phyloP scores from a whole-genome alignment of 345 rosid genomes.

The Pistacia atlantica region DNA sequence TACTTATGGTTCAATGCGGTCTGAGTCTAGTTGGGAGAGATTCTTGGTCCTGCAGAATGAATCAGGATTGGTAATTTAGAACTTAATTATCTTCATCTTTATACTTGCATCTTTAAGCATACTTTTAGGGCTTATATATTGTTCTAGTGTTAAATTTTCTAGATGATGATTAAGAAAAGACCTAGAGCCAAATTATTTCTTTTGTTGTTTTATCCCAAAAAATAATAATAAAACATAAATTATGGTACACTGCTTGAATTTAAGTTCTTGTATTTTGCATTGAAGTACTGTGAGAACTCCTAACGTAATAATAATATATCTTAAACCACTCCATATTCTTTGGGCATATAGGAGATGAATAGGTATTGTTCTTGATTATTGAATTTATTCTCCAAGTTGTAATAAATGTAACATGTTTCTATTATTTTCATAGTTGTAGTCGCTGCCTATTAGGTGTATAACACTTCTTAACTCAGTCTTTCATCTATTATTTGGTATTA shows the following conservation, averaged over 20 bases:
- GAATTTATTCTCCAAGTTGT: not conserved
- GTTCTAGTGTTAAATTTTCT: not conserved
- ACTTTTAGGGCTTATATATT: not conserved
- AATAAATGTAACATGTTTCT: conserved; percentile 1
- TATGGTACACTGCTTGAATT: not conserved
- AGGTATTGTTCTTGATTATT: conserved; percentile 7
- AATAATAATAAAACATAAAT: not conserved
- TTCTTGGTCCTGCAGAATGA: conserved; percentile 74
- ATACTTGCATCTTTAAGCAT: not conserved
- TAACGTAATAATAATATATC: not conserved
- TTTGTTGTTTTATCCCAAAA: not conserved
- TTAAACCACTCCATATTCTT: not conserved
- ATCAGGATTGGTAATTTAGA: conserved; percentile 68
- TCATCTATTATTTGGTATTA: not conserved
- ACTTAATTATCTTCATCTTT: conserved; percentile 17
- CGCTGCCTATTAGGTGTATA: conserved; percentile 1
- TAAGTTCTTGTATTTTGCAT: not conserved
- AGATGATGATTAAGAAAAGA: not conserved
- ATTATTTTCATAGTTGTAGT: not conserved
- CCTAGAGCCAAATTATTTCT: not conserved
- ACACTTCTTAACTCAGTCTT: not conserved
- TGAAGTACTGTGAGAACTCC: conserved; percentile 2
- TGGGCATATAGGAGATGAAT: conserved; percentile 8
- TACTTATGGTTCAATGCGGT: conserved; percentile 45
- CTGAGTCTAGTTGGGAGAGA: conserved; percentile 80